Conservation (phyloP, 2,329 filamentous ascomycete genomes). For the Rutstroemia sp. region DNA sequence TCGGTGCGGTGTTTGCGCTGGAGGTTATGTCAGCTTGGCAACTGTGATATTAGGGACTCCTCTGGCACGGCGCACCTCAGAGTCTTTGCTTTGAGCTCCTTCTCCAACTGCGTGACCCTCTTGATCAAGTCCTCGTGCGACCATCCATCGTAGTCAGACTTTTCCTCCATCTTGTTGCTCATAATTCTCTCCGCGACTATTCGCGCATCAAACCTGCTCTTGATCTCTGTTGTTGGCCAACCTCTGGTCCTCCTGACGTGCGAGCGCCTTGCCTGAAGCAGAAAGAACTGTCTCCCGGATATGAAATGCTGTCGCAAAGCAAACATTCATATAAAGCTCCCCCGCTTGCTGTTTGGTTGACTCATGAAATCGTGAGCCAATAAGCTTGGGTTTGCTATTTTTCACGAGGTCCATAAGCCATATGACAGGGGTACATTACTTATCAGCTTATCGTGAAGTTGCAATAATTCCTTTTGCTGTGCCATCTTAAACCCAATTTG, state of each 20-base stretch:
- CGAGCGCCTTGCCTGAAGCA: background rate
- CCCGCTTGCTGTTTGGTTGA: background rate
- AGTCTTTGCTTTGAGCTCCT: slow-evolving; percentile 49
- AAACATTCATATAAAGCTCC: slow-evolving; percentile 4
- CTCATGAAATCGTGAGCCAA: slow-evolving; percentile 3
- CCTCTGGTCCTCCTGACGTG: background rate
- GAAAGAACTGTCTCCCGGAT: background rate
- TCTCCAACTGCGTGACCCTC: slow-evolving; percentile 61
- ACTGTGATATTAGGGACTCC: background rate
- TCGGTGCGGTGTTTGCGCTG: slow-evolving; percentile 22
- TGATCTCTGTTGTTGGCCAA: background rate
- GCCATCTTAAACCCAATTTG: too few species aligned
- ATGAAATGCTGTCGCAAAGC: background rate
- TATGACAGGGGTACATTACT: background rate
- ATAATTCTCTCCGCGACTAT: slow-evolving; percentile 6
- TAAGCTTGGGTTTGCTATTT: background rate
- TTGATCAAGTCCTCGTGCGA: slow-evolving; percentile 60
- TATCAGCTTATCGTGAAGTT: slow-evolving; percentile 6
- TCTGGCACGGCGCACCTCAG: slow-evolving; percentile 18
- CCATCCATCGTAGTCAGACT: slow-evolving; percentile 56
- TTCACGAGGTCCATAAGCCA: background rate
- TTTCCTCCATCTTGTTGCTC: slow-evolving; percentile 11
- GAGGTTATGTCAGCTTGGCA: background rate
- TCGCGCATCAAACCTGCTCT: background rate
- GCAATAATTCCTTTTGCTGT: background rate